Evolutionary conservation across 257 asterid species (phyloP).

Genomic region (Solanum piurae): DNA sequence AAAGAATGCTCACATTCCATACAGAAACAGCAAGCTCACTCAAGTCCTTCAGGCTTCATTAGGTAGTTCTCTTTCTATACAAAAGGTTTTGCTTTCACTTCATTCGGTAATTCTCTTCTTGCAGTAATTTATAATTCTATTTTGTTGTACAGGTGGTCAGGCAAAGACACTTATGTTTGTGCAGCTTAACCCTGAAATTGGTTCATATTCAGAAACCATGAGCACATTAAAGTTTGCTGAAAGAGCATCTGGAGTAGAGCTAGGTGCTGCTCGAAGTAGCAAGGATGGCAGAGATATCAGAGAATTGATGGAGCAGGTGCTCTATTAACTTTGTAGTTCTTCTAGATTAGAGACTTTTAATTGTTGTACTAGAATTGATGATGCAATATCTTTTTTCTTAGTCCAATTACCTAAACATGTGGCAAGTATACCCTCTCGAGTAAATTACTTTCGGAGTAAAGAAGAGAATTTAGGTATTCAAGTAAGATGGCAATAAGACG

Average conservation of each 20-base stretch:
- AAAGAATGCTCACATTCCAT: conserved; percentile 78
- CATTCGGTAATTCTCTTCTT: not conserved
- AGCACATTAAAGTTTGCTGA: conserved; percentile 96
- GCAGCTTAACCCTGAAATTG: conserved; percentile 82
- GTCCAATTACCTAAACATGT: not conserved
- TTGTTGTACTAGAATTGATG: not conserved
- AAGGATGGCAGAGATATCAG: conserved; percentile 78
- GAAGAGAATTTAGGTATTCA: not conserved
- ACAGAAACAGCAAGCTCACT: conserved; percentile 95
- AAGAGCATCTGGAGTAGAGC: conserved; percentile 93
- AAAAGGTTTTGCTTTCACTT: not conserved
- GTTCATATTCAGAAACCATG: conserved; percentile 47
- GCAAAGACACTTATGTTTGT: conserved; percentile 98
- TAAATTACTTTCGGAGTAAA: not conserved
- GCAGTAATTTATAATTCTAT: not conserved
- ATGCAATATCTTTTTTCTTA: not conserved
- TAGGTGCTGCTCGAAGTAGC: conserved; percentile 91
- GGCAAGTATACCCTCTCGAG: not conserved
- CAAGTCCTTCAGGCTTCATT: conserved; percentile 95
- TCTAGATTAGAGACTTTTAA: not conserved
- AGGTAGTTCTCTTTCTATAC: conserved; percentile 25
- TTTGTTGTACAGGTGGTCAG: conserved; percentile 55
- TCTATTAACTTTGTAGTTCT: not conserved
- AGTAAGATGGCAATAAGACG: not conserved
- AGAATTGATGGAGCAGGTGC: conserved; percentile 92